A percentile compares a stretch with the other conserved stretches of the same genome.
Conservation (phyloP, 2,329 filamentous ascomycete species). For the Chrysoporthe puriensis region DNA sequence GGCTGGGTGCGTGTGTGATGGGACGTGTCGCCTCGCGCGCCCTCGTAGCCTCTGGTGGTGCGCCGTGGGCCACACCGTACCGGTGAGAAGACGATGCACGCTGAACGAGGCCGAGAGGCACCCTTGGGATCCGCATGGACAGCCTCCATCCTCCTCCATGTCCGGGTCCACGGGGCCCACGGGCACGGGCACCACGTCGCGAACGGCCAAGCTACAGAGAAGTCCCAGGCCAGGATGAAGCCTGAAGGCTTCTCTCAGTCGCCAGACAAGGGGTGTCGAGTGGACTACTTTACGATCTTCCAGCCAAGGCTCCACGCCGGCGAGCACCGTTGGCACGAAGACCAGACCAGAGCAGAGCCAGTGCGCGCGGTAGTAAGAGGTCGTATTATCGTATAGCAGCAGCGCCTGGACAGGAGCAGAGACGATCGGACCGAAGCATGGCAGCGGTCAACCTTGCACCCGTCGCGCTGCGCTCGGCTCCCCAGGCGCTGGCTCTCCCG, state of each 20-base stretch:
- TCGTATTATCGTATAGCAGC: too few relatives aligned
- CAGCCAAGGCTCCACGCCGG: not conserved
- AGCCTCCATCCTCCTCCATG: not conserved
- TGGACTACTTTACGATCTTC: not conserved
- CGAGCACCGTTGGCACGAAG: not conserved
- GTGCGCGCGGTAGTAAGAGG: not conserved
- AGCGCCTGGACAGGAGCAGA: too few relatives aligned
- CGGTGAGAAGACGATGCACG: not conserved
- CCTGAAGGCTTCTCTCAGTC: not conserved
- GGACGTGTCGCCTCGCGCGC: constrained; percentile 4
- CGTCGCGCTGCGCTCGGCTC: not conserved
- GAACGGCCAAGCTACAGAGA: not conserved
- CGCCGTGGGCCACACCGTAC: not conserved
- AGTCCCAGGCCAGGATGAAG: not conserved
- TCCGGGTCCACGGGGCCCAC: not conserved
- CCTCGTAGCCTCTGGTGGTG: not conserved
- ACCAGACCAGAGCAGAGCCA: not conserved
- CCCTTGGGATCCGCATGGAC: not conserved
- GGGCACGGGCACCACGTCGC: not conserved
- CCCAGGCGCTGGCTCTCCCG: not conserved
- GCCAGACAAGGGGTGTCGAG: not conserved
- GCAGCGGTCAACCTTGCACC: not conserved
- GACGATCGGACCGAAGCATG: not conserved
- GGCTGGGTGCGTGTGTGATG: constrained; percentile 8
- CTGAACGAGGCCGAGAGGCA: too few relatives aligned